Percentiles rank a stretch among this genome's conserved stretches.
phyloP scores from a whole-genome alignment of 768 basidiomycete genomes.

The Amanita pseudoporphyria region DNA sequence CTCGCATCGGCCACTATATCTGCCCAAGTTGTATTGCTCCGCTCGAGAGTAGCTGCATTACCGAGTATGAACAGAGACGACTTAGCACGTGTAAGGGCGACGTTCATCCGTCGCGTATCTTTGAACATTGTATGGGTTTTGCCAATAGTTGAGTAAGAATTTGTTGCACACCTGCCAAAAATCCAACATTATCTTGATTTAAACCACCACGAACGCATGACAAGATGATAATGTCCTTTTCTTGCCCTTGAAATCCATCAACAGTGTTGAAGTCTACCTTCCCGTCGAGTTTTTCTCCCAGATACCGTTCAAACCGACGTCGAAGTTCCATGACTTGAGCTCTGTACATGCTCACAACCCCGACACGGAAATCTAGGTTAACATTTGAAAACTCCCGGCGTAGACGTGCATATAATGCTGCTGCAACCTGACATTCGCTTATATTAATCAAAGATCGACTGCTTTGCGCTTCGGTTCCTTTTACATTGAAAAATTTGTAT shows the following conservation, averaged over 20 bases:
- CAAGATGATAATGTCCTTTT: conserved; percentile 96
- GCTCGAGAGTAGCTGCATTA: conserved; percentile 79
- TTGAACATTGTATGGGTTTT: conserved; percentile 1
- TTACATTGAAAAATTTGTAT: conserved; percentile 86
- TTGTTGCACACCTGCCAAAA: conserved; percentile 57
- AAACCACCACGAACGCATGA: conserved; percentile 94
- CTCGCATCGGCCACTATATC: conserved; percentile 71
- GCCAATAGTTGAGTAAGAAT: not conserved
- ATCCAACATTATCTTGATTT: conserved; percentile 75
- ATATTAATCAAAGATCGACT: conserved; percentile 72
- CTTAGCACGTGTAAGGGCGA: conserved; percentile 94
- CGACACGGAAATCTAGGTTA: conserved; percentile 33
- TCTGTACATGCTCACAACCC: conserved; percentile 89
- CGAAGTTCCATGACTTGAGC: conserved; percentile 77
- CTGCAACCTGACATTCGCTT: conserved; percentile 64
- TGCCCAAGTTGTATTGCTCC: conserved; percentile 76
- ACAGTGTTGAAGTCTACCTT: conserved; percentile 94
- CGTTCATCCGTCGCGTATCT: conserved; percentile 92
- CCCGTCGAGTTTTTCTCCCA: conserved; percentile 59
- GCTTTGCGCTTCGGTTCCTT: conserved; percentile 55
- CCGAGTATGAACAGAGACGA: conserved; percentile 93
- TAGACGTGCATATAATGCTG: conserved; percentile 68
- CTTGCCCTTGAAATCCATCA: conserved; percentile 98
- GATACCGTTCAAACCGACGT: conserved; percentile 56
- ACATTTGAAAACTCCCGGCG: conserved; percentile 47